A percentile compares a stretch with the other conserved stretches of the same genome.
phyloP scores from a whole-genome alignment of 371 early-diverging fungal species.

The Amoeboaphelidium protococcarum region DNA sequence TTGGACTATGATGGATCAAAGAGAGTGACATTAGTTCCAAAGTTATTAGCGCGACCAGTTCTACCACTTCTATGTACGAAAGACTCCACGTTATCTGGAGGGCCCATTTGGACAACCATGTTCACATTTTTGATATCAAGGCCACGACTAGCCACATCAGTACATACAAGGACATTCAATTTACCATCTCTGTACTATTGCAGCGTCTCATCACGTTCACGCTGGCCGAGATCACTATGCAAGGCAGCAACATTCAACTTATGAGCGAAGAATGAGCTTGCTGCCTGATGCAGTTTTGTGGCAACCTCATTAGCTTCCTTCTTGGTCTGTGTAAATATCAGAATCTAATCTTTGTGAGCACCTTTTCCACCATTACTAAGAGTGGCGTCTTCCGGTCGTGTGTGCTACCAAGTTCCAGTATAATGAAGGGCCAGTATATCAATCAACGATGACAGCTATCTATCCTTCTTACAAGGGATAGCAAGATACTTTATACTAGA shows the following conservation, averaged over 20 bases:
- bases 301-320: constrained; percentile 22
- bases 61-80: constrained; percentile 16
- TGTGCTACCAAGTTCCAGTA: too few species aligned
- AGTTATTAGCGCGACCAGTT: constrained; percentile 25
- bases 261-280: not conserved
- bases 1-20: too few species aligned
- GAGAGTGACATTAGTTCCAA: constrained; percentile 40
- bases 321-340: constrained; percentile 35
- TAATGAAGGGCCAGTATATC: too few species aligned
- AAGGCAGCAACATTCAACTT: not conserved
- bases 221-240: not conserved
- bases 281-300: not conserved
- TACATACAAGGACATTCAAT: constrained; percentile 12
- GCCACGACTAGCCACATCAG: constrained; percentile 17
- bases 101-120: constrained; percentile 37
- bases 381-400: too few species aligned
- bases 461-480: too few species aligned
- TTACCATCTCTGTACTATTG: constrained; percentile 16
- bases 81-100: constrained; percentile 32
- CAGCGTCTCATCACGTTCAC: constrained; percentile 1
- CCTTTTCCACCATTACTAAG: too few species aligned
- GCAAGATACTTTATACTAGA: too few species aligned
- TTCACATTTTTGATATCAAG: constrained; percentile 34
- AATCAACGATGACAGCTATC: too few species aligned
- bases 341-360: constrained; percentile 28